These are phyloP conservation scores for Lichtheimia corymbifera DNA, from an alignment of 371 early-diverging fungal species.

Conservation along the genomic window DNA sequence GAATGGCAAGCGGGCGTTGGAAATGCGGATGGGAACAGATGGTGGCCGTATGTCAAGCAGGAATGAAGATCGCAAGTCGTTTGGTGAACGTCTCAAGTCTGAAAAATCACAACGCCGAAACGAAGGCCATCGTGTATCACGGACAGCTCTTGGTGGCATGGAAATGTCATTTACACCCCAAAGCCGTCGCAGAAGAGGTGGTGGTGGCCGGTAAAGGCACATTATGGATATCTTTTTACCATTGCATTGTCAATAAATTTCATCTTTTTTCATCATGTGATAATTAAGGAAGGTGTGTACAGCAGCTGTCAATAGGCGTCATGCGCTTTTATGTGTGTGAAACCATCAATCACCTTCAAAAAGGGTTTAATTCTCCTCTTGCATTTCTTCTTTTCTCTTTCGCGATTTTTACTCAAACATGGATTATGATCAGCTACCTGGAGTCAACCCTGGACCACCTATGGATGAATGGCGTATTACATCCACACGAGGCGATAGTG, in stretches of 20 bases:
- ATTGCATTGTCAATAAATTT: not conserved
- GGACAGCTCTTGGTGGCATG: constrained; percentile 66
- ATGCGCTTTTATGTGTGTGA: too few species aligned
- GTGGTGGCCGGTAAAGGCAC: constrained; percentile 1
- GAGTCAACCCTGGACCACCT: too few species aligned
- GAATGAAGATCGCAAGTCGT: constrained; percentile 40
- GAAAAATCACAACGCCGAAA: constrained; percentile 22
- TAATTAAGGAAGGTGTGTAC: too few species aligned
- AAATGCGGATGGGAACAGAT: constrained; percentile 56
- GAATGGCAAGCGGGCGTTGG: constrained; percentile 40
- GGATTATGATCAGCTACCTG: too few species aligned
- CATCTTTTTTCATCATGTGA: not conserved
- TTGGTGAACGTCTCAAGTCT: constrained; percentile 43
- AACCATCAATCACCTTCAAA: too few species aligned
- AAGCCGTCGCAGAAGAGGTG: constrained; percentile 6
- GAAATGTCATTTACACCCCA: constrained; percentile 63
- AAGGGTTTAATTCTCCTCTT: too few species aligned
- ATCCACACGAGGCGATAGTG: too few species aligned
- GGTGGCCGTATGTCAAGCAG: constrained; percentile 34
- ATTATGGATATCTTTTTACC: not conserved
- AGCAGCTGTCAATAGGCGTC: too few species aligned
- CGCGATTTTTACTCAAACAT: too few species aligned
- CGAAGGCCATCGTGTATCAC: constrained; percentile 51
- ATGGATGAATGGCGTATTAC: too few species aligned
- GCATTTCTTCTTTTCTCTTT: too few species aligned